Conservation (phyloP, 2,329 filamentous ascomycete genomes). For the Aspergillus sp. region DNA sequence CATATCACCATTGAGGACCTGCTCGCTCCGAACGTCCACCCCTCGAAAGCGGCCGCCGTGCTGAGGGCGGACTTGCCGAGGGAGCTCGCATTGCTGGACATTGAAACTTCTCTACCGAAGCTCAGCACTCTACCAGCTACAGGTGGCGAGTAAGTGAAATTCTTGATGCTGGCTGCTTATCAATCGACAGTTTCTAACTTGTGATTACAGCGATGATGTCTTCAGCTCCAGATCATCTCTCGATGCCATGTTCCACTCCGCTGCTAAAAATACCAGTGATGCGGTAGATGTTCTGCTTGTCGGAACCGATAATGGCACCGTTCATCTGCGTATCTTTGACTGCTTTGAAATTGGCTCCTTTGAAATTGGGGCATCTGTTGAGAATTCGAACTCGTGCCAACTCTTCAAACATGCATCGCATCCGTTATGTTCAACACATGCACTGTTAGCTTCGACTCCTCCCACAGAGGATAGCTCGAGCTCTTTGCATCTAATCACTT, state of each 20-base stretch:
- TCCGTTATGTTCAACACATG: constrained; percentile 71
- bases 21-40: constrained; percentile 38
- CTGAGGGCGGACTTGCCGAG: constrained; percentile 63
- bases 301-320: constrained; percentile 66
- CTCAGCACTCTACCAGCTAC: constrained; percentile 69
- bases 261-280: constrained; percentile 65
- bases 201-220: constrained; percentile 50
- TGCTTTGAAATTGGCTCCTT: constrained; percentile 73
- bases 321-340: constrained; percentile 82
- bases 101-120: constrained; percentile 73
- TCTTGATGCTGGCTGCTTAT: neutral
- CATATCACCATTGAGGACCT: constrained; percentile 44
- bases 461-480: constrained; percentile 37
- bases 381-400: constrained; percentile 39
- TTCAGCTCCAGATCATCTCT: constrained; percentile 70
- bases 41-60: constrained; percentile 35
- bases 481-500: constrained; percentile 63
- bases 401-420: constrained; percentile 68
- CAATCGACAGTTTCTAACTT: constrained; percentile 2
- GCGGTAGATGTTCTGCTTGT: constrained; percentile 77
- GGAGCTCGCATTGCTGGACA: constrained; percentile 71
- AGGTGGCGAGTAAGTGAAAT: constrained; percentile 53
- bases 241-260: constrained; percentile 66
- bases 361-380: constrained; percentile 39
- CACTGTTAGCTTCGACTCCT: constrained; percentile 56